Evolutionary conservation across 2,329 filamentous ascomycete genomes (phyloP).

Genomic region (Corynespora cassiicola): DNA sequence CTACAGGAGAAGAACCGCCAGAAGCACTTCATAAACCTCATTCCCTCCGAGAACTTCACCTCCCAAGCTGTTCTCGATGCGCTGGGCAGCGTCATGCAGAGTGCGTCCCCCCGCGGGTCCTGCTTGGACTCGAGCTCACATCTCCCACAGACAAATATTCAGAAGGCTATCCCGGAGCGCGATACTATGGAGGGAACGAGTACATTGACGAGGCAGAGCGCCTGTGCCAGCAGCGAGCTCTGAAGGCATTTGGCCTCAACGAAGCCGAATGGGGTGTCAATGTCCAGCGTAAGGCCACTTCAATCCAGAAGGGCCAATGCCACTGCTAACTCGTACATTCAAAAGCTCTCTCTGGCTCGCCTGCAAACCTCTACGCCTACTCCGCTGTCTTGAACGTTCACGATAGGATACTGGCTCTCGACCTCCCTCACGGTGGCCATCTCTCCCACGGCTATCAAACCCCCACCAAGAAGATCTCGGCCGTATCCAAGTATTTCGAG

Average conservation of each 20-base stretch:
- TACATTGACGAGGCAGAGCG: slow-evolving; percentile 97
- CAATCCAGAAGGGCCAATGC: background rate
- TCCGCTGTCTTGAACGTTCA: slow-evolving; percentile 91
- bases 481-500: slow-evolving; percentile 98
- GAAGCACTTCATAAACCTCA: slow-evolving; percentile 99
- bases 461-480: slow-evolving; percentile 82
- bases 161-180: slow-evolving; percentile 95
- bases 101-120: slow-evolving; percentile 63
- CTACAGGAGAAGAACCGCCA: slow-evolving; percentile 89
- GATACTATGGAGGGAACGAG: slow-evolving; percentile 99
- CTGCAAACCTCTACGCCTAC: slow-evolving; percentile 82
- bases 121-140: slow-evolving; percentile 59
- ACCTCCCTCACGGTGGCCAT: slow-evolving; percentile 95
- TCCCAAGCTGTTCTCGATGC: slow-evolving; percentile 98
- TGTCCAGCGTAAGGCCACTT: slow-evolving; percentile 72
- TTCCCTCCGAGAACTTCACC: slow-evolving; percentile 99
- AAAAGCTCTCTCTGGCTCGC: slow-evolving; percentile 78
- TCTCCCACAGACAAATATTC: slow-evolving; percentile 87
- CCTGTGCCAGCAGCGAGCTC: slow-evolving; percentile 91
- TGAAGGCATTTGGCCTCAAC: slow-evolving; percentile 88
- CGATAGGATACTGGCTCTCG: slow-evolving; percentile 95
- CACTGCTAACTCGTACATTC: slow-evolving; percentile 19
- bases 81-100: slow-evolving; percentile 68
- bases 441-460: slow-evolving; percentile 98
- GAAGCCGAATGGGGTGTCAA: slow-evolving; percentile 96